Evolutionary conservation across 441 rosid genomes (phyloP).

Genomic region (Erysimum cheiri): DNA sequence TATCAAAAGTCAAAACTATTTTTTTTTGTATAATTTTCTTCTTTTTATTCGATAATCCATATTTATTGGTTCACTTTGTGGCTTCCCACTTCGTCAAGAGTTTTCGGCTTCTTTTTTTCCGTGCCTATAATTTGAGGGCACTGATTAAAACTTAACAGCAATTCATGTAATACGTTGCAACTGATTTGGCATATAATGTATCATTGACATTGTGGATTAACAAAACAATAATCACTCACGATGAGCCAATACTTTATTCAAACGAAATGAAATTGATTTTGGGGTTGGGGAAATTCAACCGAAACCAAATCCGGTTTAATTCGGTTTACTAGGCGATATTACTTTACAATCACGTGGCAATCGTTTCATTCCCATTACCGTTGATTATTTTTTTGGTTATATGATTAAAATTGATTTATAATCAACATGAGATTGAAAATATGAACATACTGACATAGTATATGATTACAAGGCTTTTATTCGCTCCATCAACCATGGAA

Average conservation of each 20-base stretch:
- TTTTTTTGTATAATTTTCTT: no score
- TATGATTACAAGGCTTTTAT: background rate
- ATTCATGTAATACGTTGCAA: background rate
- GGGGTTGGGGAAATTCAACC: background rate
- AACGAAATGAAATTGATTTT: background rate
- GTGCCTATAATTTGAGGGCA: background rate
- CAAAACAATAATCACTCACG: background rate
- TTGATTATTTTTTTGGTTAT: no score
- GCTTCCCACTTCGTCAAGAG: slow-evolving; percentile 6
- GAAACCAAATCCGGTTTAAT: background rate
- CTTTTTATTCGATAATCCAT: background rate
- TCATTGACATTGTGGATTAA: background rate
- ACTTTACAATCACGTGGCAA: background rate
- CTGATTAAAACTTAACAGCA: background rate
- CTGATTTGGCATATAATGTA: no score
- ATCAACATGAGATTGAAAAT: background rate
- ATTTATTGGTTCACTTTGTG: background rate
- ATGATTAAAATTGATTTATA: background rate
- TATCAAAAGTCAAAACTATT: no score
- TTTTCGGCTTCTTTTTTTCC: background rate
- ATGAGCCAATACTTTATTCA: background rate
- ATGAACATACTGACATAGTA: background rate
- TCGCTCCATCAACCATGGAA: background rate
- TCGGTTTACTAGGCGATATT: background rate
- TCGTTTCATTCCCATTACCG: background rate